phyloP scores from a whole-genome alignment of 2,329 filamentous ascomycete genomes.

The Davidsoniella virescens region DNA sequence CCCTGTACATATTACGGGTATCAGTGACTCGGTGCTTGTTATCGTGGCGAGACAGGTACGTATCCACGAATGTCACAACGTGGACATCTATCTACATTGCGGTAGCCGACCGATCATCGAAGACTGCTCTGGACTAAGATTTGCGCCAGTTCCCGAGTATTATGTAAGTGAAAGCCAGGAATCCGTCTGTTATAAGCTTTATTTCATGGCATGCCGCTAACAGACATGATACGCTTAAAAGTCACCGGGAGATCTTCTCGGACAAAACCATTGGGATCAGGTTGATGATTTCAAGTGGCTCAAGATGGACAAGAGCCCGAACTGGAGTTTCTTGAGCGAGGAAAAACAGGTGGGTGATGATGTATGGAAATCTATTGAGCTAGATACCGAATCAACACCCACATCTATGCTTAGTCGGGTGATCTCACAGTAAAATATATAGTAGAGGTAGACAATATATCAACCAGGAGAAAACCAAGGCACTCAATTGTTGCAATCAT shows the following conservation, averaged over 20 bases:
- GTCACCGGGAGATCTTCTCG: constrained; percentile 5
- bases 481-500: neutral
- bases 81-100: constrained; percentile 72
- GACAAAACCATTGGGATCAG: constrained; percentile 64
- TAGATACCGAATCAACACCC: constrained; percentile 24
- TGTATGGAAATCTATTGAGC: constrained; percentile 54
- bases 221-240: neutral
- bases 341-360: constrained; percentile 41
- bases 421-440: neutral
- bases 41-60: constrained; percentile 75
- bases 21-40: constrained; percentile 59
- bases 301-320: constrained; percentile 68
- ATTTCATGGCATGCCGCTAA: constrained; percentile 3
- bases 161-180: constrained; percentile 36
- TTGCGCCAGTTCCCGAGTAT: constrained; percentile 54
- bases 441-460: no score
- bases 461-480: neutral
- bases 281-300: constrained; percentile 98
- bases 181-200: neutral
- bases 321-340: constrained; percentile 60
- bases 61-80: constrained; percentile 72
- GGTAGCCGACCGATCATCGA: constrained; percentile 85
- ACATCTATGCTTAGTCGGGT: neutral
- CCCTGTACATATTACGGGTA: constrained; percentile 64
- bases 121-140: constrained; percentile 62